Evolutionary conservation across 116 monocot species (phyloP).

Genomic region (Thalassia testudinum): DNA sequence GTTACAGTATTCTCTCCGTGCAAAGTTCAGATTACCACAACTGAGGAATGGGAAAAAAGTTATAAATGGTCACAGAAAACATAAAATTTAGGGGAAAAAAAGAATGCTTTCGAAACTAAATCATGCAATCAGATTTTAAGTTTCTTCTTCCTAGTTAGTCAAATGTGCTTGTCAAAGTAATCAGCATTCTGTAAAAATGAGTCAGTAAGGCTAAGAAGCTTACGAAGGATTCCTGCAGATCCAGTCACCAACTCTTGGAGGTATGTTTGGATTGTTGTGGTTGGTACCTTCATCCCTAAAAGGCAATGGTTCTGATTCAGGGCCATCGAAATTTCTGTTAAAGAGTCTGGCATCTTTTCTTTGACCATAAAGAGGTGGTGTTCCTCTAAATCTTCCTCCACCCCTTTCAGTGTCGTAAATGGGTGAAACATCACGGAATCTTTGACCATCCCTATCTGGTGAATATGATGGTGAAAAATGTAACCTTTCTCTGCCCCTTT

Average conservation of each 20-base stretch:
- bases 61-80: not conserved
- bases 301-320: slow-evolving; percentile 9
- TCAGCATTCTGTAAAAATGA: too few relatives aligned
- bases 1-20: slow-evolving; percentile 65
- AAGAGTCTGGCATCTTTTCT: slow-evolving; percentile 28
- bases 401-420: slow-evolving; percentile 5
- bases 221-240: slow-evolving; percentile 37
- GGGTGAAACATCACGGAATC: slow-evolving; percentile 3
- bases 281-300: slow-evolving; percentile 26
- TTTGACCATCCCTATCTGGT: not conserved
- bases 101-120: too few relatives aligned
- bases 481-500: not conserved
- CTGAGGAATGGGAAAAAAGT: slow-evolving; percentile 29
- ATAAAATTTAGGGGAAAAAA: too few relatives aligned
- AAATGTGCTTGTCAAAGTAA: too few relatives aligned
- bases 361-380: slow-evolving; percentile 11
- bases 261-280: slow-evolving; percentile 74
- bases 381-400: slow-evolving; percentile 3
- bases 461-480: too few relatives aligned
- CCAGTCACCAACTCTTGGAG: slow-evolving; percentile 90
- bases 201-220: too few relatives aligned
- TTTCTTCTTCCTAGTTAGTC: too few relatives aligned
- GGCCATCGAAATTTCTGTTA: slow-evolving; percentile 21
- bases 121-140: too few relatives aligned
- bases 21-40: slow-evolving; percentile 90